Conservation (phyloP, 345 rosid species). For the Noccaea caerulescens region DNA sequence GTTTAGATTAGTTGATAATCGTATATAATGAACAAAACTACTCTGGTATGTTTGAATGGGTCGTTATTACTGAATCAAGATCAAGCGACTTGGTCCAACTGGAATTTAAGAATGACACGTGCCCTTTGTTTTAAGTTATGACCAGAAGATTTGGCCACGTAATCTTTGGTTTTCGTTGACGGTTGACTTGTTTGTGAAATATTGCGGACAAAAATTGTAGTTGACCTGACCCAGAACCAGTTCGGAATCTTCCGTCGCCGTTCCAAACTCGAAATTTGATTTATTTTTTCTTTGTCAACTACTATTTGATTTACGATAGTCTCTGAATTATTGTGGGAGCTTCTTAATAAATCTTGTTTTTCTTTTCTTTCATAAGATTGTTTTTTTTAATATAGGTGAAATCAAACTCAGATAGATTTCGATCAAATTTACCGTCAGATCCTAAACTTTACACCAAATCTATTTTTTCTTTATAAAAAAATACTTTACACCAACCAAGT, state of each 20-base stretch:
- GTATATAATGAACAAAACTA: not conserved
- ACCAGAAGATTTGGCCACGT: constrained; percentile 26
- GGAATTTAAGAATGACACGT: constrained; percentile 29
- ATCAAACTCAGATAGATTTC: not conserved
- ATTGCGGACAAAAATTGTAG: not conserved
- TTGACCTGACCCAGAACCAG: constrained; percentile 32
- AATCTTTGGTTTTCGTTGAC: constrained; percentile 35
- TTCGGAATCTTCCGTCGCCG: constrained; percentile 19
- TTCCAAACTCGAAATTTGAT: not conserved
- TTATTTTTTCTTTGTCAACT: not conserved
- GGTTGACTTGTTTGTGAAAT: constrained; percentile 31
- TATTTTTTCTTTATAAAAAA: too few species aligned
- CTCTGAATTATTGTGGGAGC: too few species aligned
- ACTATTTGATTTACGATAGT: too few species aligned
- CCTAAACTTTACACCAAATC: not conserved
- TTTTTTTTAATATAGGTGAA: not conserved
- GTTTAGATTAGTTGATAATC: not conserved
- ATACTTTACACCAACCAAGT: constrained; percentile 1
- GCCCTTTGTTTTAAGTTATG: not conserved
- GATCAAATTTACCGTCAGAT: constrained; percentile 5
- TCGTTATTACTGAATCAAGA: constrained; percentile 12
- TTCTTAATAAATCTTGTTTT: too few species aligned
- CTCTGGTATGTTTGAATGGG: not conserved
- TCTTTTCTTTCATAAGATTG: not conserved
- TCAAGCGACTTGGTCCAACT: constrained; percentile 37